These are phyloP conservation scores for Danielozyma ontarioensis DNA, from an alignment of 805 yeast genomes.

Conservation along the genomic window DNA sequence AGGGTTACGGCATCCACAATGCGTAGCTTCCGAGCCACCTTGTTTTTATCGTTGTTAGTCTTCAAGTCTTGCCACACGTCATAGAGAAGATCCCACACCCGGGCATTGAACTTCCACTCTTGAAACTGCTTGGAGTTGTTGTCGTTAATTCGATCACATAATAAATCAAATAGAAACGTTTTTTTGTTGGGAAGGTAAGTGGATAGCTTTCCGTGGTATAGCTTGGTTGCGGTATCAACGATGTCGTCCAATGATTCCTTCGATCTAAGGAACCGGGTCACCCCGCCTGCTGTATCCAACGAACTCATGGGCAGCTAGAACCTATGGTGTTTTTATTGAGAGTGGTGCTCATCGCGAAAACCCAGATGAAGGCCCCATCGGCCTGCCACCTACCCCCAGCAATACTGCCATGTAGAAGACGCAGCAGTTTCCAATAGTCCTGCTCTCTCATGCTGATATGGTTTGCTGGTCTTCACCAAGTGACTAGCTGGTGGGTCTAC, in stretches of 20 bases:
- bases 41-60: no score
- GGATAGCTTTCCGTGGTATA: conserved; percentile 25
- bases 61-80: conserved; percentile 30
- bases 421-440: no score
- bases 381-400: no score
- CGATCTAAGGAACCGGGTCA: conserved; percentile 56
- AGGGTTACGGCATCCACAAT: neutral
- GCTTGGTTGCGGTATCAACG: conserved; percentile 22
- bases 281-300: conserved; percentile 32
- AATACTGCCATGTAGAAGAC: no score
- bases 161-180: conserved; percentile 51
- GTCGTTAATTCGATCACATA: conserved; percentile 59
- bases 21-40: conserved; percentile 2
- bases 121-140: conserved; percentile 28
- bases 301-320: conserved; percentile 2
- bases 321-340: no score
- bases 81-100: conserved; percentile 49
- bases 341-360: no score
- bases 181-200: conserved; percentile 53
- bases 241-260: conserved; percentile 44
- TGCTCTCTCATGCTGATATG: no score
- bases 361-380: no score
- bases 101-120: conserved; percentile 36
- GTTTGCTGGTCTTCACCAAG: no score
- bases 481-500: no score